Evolutionary conservation across 2,329 filamentous ascomycete genomes (phyloP).

Genomic region (Penicillium olsonii): DNA sequence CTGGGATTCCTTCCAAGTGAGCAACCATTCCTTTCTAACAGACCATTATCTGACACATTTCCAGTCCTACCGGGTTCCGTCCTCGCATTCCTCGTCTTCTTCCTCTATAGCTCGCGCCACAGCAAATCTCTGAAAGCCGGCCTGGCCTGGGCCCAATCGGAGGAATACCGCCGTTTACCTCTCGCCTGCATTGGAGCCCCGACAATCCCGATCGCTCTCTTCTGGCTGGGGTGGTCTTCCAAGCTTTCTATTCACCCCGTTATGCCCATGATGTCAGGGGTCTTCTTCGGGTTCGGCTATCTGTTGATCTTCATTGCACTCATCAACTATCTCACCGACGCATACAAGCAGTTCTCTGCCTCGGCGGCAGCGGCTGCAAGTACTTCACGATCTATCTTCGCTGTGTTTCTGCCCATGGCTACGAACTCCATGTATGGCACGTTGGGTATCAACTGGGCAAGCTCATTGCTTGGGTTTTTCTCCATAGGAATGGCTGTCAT

Average conservation of each 20-base stretch:
- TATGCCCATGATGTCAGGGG: conserved; percentile 34
- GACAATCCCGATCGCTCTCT: conserved; percentile 52
- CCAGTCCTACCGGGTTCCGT: background rate
- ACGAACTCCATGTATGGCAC: conserved; percentile 6
- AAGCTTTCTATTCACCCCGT: background rate
- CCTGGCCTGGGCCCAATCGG: background rate
- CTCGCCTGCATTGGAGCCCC: conserved; percentile 71
- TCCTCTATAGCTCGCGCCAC: background rate
- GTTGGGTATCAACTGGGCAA: conserved; percentile 9
- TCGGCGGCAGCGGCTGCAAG: conserved; percentile 6
- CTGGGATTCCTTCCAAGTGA: background rate
- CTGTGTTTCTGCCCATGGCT: conserved; percentile 6
- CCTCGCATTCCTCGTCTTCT: background rate
- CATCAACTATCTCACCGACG: conserved; percentile 55
- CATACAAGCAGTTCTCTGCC: conserved; percentile 7
- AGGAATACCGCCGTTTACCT: conserved; percentile 63
- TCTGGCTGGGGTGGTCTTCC: conserved; percentile 41
- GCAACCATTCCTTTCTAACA: background rate
- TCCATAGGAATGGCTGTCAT: conserved; percentile 18
- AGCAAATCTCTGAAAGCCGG: background rate
- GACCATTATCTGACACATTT: background rate
- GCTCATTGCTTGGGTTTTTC: conserved; percentile 17
- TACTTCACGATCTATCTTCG: conserved; percentile 3
- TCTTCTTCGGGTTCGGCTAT: conserved; percentile 61
- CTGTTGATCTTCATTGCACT: conserved; percentile 61